Conservation (phyloP, 2,329 filamentous ascomycete genomes). For the Dactylellina cionopaga region DNA sequence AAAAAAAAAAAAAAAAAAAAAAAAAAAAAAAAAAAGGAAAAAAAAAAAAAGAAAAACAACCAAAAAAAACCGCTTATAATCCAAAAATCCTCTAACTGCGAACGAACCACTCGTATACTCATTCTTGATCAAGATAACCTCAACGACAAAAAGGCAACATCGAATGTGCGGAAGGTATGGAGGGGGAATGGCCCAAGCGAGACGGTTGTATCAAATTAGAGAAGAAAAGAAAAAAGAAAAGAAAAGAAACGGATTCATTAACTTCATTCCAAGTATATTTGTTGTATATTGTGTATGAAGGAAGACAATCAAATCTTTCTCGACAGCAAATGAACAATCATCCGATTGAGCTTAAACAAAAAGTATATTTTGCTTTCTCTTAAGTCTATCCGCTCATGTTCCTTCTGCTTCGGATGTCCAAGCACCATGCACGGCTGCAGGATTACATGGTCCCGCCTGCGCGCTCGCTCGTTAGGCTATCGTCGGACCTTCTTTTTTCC, state of each 20-base stretch:
- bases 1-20: constrained; percentile 8
- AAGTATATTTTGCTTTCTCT: constrained; percentile 2
- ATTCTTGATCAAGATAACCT: constrained; percentile 18
- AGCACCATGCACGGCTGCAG: constrained; percentile 33
- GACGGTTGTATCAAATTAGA: constrained; percentile 29
- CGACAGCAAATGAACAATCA: background rate
- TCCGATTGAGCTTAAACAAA: constrained; percentile 19
- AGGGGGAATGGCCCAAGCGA: constrained; percentile 48
- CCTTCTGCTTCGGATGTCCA: constrained; percentile 43
- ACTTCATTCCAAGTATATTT: background rate
- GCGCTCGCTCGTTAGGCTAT: constrained; percentile 52
- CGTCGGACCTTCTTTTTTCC: constrained; percentile 53
- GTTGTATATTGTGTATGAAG: constrained; percentile 9
- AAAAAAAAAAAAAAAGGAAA: background rate
- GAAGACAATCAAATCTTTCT: constrained; percentile 16
- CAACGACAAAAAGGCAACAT: constrained; percentile 7
- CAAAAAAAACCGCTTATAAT: constrained; percentile 1
- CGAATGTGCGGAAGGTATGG: constrained; percentile 26
- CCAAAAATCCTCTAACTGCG: background rate
- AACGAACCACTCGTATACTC: constrained; percentile 21
- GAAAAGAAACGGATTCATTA: constrained; percentile 8
- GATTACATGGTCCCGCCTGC: constrained; percentile 45
- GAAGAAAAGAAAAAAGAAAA: constrained; percentile 4
- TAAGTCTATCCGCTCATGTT: constrained; percentile 14
- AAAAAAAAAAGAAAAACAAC: constrained; percentile 1